Percentiles rank a stretch among this genome's conserved stretches.
phyloP scores from a whole-genome alignment of 2,329 filamentous ascomycete genomes.

The Calonectria hawksworthii region DNA sequence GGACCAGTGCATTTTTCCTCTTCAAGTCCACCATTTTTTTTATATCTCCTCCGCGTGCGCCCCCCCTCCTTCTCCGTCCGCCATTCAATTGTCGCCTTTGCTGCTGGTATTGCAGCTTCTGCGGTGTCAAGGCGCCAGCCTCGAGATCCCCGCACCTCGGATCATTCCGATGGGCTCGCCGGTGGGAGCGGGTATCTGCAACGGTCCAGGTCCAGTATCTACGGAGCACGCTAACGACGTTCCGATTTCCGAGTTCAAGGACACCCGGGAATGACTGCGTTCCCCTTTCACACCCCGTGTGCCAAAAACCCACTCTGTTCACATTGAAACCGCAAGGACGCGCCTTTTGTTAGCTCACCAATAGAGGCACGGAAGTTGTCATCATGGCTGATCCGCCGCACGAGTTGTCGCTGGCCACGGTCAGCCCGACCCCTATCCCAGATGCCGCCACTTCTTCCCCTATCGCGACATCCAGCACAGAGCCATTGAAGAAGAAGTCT shows the following conservation, averaged over 20 bases:
- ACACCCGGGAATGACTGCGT: not conserved
- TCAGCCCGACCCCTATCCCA: not conserved
- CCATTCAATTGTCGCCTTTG: not conserved
- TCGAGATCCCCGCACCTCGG: not conserved
- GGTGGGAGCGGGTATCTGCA: not conserved
- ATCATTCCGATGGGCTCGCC: not conserved
- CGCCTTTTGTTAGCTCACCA: not conserved
- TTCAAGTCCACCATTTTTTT: not conserved
- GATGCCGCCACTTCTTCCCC: not conserved
- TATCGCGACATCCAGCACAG: not conserved
- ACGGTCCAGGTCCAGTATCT: not conserved
- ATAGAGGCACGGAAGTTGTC: not conserved
- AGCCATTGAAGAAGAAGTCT: not conserved
- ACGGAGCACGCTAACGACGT: not conserved
- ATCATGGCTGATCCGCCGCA: slow-evolving; percentile 4
- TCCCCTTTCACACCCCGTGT: not conserved
- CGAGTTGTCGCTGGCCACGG: not conserved
- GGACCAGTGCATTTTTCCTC: not conserved
- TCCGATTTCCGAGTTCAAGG: slow-evolving; percentile 5
- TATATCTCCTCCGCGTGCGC: not conserved
- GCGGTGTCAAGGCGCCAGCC: not conserved
- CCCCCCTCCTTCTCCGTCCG: not conserved
- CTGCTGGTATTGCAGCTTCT: not conserved
- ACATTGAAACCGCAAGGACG: not conserved
- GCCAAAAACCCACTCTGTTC: not conserved